Percentiles rank a stretch among this genome's conserved stretches.
These are phyloP conservation scores for Diutina neorugosa DNA, from an alignment of 1,139 yeast species.

Conservation along the genomic window DNA sequence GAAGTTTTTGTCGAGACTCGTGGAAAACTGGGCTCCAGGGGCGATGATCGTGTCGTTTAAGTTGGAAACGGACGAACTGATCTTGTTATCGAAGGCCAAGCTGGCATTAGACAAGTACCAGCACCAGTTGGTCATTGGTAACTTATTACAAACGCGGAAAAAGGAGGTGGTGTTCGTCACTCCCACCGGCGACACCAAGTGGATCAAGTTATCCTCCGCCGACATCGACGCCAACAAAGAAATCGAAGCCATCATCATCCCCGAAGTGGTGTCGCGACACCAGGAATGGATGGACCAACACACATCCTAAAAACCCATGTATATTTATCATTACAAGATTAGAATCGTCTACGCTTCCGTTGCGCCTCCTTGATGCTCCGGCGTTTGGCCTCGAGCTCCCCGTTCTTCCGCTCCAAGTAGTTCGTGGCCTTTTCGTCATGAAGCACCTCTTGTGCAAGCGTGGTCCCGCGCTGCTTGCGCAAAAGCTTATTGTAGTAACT, in stretches of 20 bases:
- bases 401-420: conserved; percentile 77
- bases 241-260: conserved; percentile 69
- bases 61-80: conserved; percentile 71
- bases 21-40: conserved; percentile 88
- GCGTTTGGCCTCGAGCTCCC: conserved; percentile 53
- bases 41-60: conserved; percentile 95
- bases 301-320: not conserved
- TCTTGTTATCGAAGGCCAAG: conserved; percentile 63
- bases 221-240: conserved; percentile 31
- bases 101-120: conserved; percentile 74
- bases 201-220: conserved; percentile 40
- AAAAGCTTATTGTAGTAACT: conserved; percentile 67
- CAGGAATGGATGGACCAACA: conserved; percentile 55
- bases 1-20: conserved; percentile 75
- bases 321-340: not conserved
- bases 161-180: conserved; percentile 80
- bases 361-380: not conserved
- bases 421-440: conserved; percentile 57
- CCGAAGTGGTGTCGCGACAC: conserved; percentile 57
- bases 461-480: conserved; percentile 61
- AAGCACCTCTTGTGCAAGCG: conserved; percentile 73
- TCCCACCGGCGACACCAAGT: conserved; percentile 26
- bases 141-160: conserved; percentile 80
- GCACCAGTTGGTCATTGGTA: conserved; percentile 93
- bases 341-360: not conserved